Conservation (phyloP, 2,329 filamentous ascomycete species). For the Arthrobotrys musiformis region DNA sequence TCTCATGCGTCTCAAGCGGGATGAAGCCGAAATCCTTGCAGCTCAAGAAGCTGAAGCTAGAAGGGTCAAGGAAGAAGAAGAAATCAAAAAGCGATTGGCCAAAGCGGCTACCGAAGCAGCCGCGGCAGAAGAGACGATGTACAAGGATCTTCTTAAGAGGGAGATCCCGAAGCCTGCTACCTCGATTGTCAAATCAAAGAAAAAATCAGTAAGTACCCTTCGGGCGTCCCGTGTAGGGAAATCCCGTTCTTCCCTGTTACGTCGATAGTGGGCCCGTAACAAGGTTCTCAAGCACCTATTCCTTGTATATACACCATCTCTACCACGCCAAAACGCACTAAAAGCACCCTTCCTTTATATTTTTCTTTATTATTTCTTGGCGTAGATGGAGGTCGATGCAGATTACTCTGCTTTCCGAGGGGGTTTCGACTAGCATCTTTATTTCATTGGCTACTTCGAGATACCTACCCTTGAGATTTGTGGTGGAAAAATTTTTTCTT, state of each 20-base stretch:
- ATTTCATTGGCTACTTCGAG: slow-evolving; percentile 52
- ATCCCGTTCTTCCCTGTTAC: slow-evolving; percentile 53
- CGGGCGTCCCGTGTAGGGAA: slow-evolving; percentile 54
- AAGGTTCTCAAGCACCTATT: slow-evolving; percentile 35
- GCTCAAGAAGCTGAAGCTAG: slow-evolving; percentile 50
- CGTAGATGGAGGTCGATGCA: slow-evolving; percentile 49
- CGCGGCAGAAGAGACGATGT: slow-evolving; percentile 43
- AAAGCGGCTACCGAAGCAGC: slow-evolving; percentile 52
- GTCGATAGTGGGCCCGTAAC: slow-evolving; percentile 45
- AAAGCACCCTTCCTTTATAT: slow-evolving; percentile 46
- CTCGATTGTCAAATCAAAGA: slow-evolving; percentile 53
- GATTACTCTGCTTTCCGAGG: slow-evolving; percentile 18
- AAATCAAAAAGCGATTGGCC: slow-evolving; percentile 47
- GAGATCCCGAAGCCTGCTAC: slow-evolving; percentile 49
- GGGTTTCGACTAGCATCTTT: slow-evolving; percentile 51
- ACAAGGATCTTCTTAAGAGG: slow-evolving; percentile 43
- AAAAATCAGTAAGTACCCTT: slow-evolving; percentile 55
- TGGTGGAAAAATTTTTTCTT: slow-evolving; percentile 45
- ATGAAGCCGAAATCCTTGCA: slow-evolving; percentile 55
- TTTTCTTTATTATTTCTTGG: slow-evolving; percentile 48
- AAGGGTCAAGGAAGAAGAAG: slow-evolving; percentile 50
- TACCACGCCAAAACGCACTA: slow-evolving; percentile 53
- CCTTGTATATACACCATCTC: slow-evolving; percentile 56
- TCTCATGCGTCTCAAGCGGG: slow-evolving; percentile 73
- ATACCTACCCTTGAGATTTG: slow-evolving; percentile 28